Conservation (phyloP, 352 stramenopile genomes). For the Pythium coloratum region DNA sequence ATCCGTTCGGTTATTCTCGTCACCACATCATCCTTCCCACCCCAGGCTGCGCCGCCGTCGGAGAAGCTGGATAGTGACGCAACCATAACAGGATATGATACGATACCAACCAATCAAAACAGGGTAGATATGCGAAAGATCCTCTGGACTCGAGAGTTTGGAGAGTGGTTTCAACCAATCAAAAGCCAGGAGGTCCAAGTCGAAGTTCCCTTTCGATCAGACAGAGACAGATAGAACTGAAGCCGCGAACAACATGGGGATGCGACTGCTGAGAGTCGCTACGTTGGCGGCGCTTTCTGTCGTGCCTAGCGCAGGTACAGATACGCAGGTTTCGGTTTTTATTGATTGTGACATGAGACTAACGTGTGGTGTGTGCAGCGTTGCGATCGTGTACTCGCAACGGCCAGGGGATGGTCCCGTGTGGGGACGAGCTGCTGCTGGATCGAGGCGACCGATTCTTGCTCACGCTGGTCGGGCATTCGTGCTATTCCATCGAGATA, state of each 20-base stretch:
- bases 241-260: neutral
- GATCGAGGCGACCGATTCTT: conserved; percentile 47
- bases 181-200: neutral
- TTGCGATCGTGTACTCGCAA: conserved; percentile 43
- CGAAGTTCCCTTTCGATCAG: neutral
- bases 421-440: conserved; percentile 47
- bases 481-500: conserved; percentile 51
- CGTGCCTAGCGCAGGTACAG: neutral
- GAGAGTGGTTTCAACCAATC: neutral
- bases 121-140: conserved; percentile 3
- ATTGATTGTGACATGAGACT: neutral
- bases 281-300: neutral
- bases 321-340: neutral
- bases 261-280: neutral
- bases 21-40: neutral
- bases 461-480: conserved; percentile 53
- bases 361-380: conserved; percentile 7
- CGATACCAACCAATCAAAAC: neutral
- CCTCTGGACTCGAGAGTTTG: neutral
- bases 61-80: neutral
- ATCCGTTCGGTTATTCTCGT: neutral
- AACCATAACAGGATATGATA: neutral
- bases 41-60: conserved; percentile 9
- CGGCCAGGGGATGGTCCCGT: conserved; percentile 49
- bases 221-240: no score